Evolutionary conservation across 805 yeast species (phyloP).

Genomic region (Zygotorulaspora florentina): DNA sequence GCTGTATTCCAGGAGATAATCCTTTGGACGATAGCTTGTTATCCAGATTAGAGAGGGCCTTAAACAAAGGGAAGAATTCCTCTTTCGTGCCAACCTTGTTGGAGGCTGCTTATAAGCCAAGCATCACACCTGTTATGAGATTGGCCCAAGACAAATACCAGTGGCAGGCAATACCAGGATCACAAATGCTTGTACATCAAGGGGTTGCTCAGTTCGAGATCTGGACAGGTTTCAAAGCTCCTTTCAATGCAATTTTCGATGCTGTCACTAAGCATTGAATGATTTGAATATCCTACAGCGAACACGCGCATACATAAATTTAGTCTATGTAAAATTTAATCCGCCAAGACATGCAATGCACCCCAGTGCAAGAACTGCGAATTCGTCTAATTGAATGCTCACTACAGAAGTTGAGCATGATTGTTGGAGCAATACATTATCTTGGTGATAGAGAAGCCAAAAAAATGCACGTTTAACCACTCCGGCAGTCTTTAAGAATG

Average conservation of each 20-base stretch:
- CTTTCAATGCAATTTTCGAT: slow-evolving; percentile 54
- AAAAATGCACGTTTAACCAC: too few relatives aligned
- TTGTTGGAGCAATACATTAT: too few relatives aligned
- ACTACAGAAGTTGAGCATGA: not conserved
- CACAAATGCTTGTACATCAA: slow-evolving; percentile 88
- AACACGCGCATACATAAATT: too few relatives aligned
- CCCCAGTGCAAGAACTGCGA: not conserved
- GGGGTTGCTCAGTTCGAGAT: slow-evolving; percentile 81
- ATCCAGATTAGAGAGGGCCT: slow-evolving; percentile 44
- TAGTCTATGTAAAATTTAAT: too few relatives aligned
- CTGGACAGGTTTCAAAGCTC: slow-evolving; percentile 68
- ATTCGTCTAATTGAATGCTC: not conserved
- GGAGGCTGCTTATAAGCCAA: slow-evolving; percentile 95
- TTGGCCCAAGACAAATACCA: slow-evolving; percentile 56
- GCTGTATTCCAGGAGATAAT: slow-evolving; percentile 80
- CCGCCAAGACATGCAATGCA: not conserved
- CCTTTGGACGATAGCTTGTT: slow-evolving; percentile 55
- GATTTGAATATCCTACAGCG: too few relatives aligned
- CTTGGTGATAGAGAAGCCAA: too few relatives aligned
- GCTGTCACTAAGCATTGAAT: slow-evolving; percentile 46
- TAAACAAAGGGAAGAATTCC: slow-evolving; percentile 40
- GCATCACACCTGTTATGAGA: slow-evolving; percentile 79
- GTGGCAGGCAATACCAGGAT: slow-evolving; percentile 88
- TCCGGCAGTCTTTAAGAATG: too few relatives aligned
- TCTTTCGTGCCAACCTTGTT: slow-evolving; percentile 54